Percentiles rank a stretch among this genome's conserved stretches.
Conservation (phyloP, 2,329 filamentous ascomycete genomes). For the Phyllosticta ampelicida region DNA sequence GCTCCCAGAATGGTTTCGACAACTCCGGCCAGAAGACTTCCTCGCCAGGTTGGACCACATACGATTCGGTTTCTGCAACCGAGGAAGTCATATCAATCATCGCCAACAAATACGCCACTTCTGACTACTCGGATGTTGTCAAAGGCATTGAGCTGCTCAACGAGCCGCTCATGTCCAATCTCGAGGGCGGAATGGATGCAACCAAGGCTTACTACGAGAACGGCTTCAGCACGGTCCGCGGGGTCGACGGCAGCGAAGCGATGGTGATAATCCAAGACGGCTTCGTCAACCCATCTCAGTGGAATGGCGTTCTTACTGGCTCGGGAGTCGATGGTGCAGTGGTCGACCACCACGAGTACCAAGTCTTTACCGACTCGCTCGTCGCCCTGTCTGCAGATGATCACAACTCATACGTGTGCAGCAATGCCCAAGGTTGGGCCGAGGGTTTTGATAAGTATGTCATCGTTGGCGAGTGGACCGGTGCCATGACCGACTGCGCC, state of each 20-base stretch:
- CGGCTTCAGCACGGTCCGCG: slow-evolving; percentile 39
- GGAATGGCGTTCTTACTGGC: slow-evolving; percentile 51
- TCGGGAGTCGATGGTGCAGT: slow-evolving; percentile 44
- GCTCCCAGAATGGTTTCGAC: slow-evolving; percentile 51
- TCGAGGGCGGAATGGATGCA: slow-evolving; percentile 33
- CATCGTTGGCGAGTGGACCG: slow-evolving; percentile 58
- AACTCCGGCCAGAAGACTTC: slow-evolving; percentile 45
- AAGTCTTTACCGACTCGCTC: slow-evolving; percentile 46
- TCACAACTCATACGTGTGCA: slow-evolving; percentile 48
- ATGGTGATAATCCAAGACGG: slow-evolving; percentile 48
- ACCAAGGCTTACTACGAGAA: slow-evolving; percentile 47
- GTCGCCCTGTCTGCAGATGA: slow-evolving; percentile 40
- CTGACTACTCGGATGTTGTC: slow-evolving; percentile 47
- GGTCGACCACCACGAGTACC: slow-evolving; percentile 60
- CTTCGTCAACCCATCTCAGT: slow-evolving; percentile 43
- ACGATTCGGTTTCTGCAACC: slow-evolving; percentile 38
- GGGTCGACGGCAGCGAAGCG: slow-evolving; percentile 31
- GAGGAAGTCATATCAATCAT: slow-evolving; percentile 48
- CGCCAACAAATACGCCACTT: slow-evolving; percentile 46
- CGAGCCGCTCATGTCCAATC: slow-evolving; percentile 38
- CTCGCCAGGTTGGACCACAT: slow-evolving; percentile 36
- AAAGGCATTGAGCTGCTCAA: slow-evolving; percentile 48
- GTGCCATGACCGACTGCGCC: slow-evolving; percentile 53
- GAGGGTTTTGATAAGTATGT: slow-evolving; percentile 50
- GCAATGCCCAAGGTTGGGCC: slow-evolving; percentile 37